phyloP scores from a whole-genome alignment of 176 grass and related monocot genomes.

The Chrysopogon serrulatus region DNA sequence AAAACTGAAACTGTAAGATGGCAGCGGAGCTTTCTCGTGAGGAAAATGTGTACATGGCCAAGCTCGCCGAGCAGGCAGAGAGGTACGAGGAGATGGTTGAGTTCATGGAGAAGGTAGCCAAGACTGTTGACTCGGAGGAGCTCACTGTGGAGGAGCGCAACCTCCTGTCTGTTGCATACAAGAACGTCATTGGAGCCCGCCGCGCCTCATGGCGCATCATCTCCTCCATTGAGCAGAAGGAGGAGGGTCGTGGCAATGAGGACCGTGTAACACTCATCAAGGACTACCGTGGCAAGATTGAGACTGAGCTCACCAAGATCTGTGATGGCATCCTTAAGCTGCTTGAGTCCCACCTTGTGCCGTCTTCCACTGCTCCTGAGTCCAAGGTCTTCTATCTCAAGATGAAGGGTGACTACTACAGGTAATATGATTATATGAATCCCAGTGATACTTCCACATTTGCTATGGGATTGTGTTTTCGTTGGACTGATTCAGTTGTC shows the following conservation, averaged over 20 bases:
- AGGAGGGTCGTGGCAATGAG: conserved; percentile 81
- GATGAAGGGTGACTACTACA: conserved; percentile 98
- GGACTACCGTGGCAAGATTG: conserved; percentile 73
- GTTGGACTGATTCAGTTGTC: conserved; percentile 17
- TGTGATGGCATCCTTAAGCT: conserved; percentile 77
- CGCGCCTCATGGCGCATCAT: conserved; percentile 87
- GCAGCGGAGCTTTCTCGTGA: conserved; percentile 64
- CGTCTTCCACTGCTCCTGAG: conserved; percentile 63
- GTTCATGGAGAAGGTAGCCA: conserved; percentile 92
- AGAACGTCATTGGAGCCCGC: conserved; percentile 77
- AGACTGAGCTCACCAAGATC: conserved; percentile 74
- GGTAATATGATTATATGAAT: conserved; percentile 29
- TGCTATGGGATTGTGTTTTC: not conserved
- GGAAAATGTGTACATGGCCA: conserved; percentile 88
- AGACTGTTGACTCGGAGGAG: conserved; percentile 58
- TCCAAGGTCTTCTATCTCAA: conserved; percentile 96
- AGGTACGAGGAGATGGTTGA: conserved; percentile 93
- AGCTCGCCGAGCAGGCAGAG: conserved; percentile 82
- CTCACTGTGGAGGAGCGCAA: conserved; percentile 90
- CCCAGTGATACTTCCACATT: not conserved
- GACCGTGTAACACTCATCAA: conserved; percentile 65
- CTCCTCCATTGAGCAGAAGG: conserved; percentile 85
- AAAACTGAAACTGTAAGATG: conserved; percentile 39
- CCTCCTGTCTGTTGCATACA: conserved; percentile 85
- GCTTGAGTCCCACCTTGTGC: conserved; percentile 76